Evolutionary conservation across 2,329 filamentous ascomycete species (phyloP), one percentile per base, ranked within the genome.

Genomic region (Colletotrichum higginsianum): DNA sequence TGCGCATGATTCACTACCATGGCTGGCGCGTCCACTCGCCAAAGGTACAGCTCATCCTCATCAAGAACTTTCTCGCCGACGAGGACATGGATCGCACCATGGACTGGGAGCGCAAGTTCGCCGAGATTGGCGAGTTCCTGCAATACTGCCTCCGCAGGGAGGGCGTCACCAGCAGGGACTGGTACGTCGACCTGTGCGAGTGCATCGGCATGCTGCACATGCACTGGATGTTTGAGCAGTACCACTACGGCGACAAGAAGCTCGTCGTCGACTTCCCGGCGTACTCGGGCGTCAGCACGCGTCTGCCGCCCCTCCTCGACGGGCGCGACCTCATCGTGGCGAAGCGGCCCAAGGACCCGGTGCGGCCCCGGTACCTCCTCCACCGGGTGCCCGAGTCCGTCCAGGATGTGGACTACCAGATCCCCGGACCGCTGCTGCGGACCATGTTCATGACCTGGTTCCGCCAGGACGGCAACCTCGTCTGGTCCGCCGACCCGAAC

Each of bases 51-150:
- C 77, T 82, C 52, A 53, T 63, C 16, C 77, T 79, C 13, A 78
- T 79, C 55, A 78, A 76, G 61, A 84, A 83, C 73, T 90, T 87
- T 72, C 83, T 90, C 26, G 76, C 82, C 4, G 85, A 88, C 40
- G 83, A 86, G 72, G 86, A 89, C 73, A 75, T 78, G 7, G 81
- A 85, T 67, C 81, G 84, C 18, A 82, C 81, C 67, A 55, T 79
- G 1, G 74, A 79, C 53, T 88, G 86, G 81, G 75, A 81, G 2
- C 58, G 72, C 13, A 82, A 83, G 61, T 76, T 83, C 9, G 75
- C 72, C 23, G 82, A 81, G 66, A 76, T 85, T 15, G 75, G 76
- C 21, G 75, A 80, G 35, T 87, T 86, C 75, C 77, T 87, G 38
- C 64, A 78, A 8, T 78, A 82, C 73, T 72, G 69, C 53, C 75